Conservation (phyloP, 2,329 filamentous ascomycete genomes). For the Phyllosticta paracitricarpa region DNA sequence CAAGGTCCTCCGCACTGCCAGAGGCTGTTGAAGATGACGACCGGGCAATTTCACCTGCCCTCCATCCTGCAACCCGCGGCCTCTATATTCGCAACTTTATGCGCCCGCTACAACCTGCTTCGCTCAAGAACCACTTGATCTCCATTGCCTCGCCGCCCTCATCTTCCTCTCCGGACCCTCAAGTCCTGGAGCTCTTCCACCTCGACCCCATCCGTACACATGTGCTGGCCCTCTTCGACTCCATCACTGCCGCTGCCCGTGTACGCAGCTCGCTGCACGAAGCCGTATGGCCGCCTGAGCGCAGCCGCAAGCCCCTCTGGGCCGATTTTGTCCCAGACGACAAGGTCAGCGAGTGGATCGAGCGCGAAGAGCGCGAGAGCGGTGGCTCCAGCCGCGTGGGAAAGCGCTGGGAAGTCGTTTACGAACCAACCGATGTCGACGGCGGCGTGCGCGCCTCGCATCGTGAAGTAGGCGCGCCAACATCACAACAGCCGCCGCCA, state of each 20-base stretch:
- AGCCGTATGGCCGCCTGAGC: constrained; percentile 77
- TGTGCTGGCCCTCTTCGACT: constrained; percentile 67
- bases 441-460: constrained; percentile 43
- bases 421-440: constrained; percentile 27
- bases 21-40: constrained; percentile 19
- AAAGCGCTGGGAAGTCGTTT: constrained; percentile 64
- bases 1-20: constrained; percentile 5
- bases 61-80: constrained; percentile 43
- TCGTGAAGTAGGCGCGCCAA: constrained; percentile 35
- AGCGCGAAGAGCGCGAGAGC: constrained; percentile 47
- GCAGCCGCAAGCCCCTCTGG: constrained; percentile 72
- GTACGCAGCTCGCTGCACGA: constrained; percentile 69
- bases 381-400: constrained; percentile 28
- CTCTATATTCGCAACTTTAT: constrained; percentile 82
- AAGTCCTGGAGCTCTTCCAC: constrained; percentile 58
- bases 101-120: constrained; percentile 62
- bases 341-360: constrained; percentile 63
- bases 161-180: constrained; percentile 38
- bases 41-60: constrained; percentile 24
- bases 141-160: constrained; percentile 55
- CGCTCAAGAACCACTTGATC: constrained; percentile 59
- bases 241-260: constrained; percentile 59
- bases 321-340: constrained; percentile 82
- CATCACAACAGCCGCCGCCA: constrained; percentile 3
- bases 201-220: constrained; percentile 82